Evolutionary conservation across 2,329 filamentous ascomycete species (phyloP).

Genomic region (Diaporthe capsici): DNA sequence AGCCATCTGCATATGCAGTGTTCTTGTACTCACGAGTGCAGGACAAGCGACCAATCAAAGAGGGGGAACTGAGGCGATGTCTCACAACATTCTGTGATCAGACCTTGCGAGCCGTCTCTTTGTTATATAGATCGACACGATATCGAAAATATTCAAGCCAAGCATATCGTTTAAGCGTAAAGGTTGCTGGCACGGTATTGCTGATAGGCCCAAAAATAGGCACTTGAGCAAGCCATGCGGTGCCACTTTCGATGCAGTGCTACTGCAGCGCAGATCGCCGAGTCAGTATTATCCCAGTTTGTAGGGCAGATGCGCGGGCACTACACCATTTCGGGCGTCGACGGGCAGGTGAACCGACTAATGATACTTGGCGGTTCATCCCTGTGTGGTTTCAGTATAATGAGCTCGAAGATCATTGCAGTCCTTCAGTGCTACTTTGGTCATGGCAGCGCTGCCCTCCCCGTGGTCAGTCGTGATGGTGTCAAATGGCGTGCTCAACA

Average conservation of each 20-base stretch:
- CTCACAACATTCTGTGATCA: slow-evolving; percentile 18
- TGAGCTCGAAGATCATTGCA: slow-evolving; percentile 27
- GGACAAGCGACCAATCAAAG: slow-evolving; percentile 11
- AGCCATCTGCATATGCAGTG: slow-evolving; percentile 22
- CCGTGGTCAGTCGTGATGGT: slow-evolving; percentile 17
- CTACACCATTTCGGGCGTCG: slow-evolving; percentile 2
- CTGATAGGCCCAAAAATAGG: slow-evolving; percentile 30
- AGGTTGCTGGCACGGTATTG: not conserved
- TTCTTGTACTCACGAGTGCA: slow-evolving; percentile 28
- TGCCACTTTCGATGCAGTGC: slow-evolving; percentile 21
- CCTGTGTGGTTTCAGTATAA: slow-evolving; percentile 30
- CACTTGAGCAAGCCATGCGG: slow-evolving; percentile 13
- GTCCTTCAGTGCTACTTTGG: slow-evolving; percentile 23
- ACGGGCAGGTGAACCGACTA: slow-evolving; percentile 23
- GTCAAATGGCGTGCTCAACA: slow-evolving; percentile 21
- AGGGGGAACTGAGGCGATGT: slow-evolving; percentile 1
- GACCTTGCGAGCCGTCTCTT: slow-evolving; percentile 5
- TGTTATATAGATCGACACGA: slow-evolving; percentile 28
- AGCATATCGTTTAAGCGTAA: slow-evolving; percentile 2
- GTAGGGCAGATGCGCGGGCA: slow-evolving; percentile 6
- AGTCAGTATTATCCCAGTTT: slow-evolving; percentile 26
- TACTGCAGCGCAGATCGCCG: slow-evolving; percentile 30
- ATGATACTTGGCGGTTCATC: slow-evolving; percentile 29
- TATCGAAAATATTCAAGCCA: not conserved
- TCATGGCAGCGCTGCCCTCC: not conserved